Base-by-base conservation (phyloP, 2,329 filamentous ascomycete genomes). In the Penicillium griseofulvum region DNA sequence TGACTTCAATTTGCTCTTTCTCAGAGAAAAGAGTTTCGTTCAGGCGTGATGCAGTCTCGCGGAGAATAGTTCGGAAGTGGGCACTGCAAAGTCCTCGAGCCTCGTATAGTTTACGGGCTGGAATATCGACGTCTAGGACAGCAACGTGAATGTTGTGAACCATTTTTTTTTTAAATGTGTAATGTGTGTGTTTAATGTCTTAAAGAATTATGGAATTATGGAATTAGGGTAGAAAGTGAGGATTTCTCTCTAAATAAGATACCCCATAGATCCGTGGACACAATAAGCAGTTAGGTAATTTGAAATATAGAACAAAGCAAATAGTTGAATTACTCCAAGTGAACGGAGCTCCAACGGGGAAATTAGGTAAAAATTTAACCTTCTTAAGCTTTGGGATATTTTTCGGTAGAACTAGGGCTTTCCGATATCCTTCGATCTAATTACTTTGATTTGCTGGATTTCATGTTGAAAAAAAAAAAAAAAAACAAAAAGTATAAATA, bases 121-220 rank as follows among this genome's bases (percentile, higher is more conserved):
- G 64, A 33, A 66, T 66, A 38, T 66, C 64, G 45, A 66, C 64
- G 44, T 66, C 64, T 24, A 66, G 52, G 14, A 66, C 63, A 11
- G 64, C 64, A 33, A 66, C 62, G 50, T 66, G 64, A 42, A 66
- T 65, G 36, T 59, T 58, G 47, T 59, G 59, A 16, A 66, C 11
- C 64, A 66, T 66, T 33, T 42, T 49, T 66, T 33, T 42, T 49
- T 38, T 16, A 19, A 37, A 19, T 31, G 7, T 37, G 28, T 29
- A 26, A 22, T 17, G 5, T 22, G 22, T 22, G 22, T 22, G 2
- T 22, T 22, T 22, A 22, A 22, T 22, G 22, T 22, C 22, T 22
- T 22, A 22, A n/a, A n/a, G 12, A 12, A 38, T n/a, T 24, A 42
- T 24, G 11, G 22, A 10, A 36, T 38, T 33, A 39, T 22, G 17